These are phyloP conservation scores for Zygosaccharomyces pseudobailii DNA, from an alignment of 1,139 yeast species.

Conservation along the genomic window DNA sequence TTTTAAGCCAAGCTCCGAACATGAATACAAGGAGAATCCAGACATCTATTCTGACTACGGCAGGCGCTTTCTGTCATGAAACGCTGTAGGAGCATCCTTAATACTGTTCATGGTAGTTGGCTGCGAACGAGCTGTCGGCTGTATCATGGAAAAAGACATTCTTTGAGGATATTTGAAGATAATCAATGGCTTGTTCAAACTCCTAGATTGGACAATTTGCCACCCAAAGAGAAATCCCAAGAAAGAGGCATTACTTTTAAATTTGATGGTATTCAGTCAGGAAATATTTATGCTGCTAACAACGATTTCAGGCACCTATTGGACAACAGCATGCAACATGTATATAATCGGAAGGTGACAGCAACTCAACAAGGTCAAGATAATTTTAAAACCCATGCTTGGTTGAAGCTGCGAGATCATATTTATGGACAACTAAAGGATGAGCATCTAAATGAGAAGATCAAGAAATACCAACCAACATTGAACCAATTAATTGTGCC, in stretches of 20 bases:
- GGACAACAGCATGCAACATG: constrained; percentile 15
- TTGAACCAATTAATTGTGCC: constrained; percentile 19
- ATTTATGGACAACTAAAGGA: constrained; percentile 21
- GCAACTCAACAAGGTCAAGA: constrained; percentile 8
- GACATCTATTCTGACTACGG: no score
- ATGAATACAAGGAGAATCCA: not conserved
- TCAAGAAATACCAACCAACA: constrained; percentile 7
- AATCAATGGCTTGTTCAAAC: constrained; percentile 17
- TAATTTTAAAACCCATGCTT: constrained; percentile 14
- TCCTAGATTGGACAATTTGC: constrained; percentile 17
- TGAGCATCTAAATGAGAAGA: constrained; percentile 3
- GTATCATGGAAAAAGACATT: constrained; percentile 1
- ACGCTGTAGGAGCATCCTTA: not conserved
- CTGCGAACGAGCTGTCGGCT: not conserved
- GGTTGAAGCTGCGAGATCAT: constrained; percentile 25
- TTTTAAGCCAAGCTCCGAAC: not conserved
- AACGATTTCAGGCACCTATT: constrained; percentile 13
- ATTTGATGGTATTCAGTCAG: constrained; percentile 3
- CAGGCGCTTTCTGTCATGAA: not conserved
- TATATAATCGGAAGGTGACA: constrained; percentile 19
- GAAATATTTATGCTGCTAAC: constrained; percentile 14
- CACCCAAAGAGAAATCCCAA: constrained; percentile 14
- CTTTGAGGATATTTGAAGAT: constrained; percentile 11
- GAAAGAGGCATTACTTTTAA: constrained; percentile 6
- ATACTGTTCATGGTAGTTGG: not conserved